A percentile compares a stretch with the other conserved stretches of the same genome.
These are phyloP conservation scores for Aspergillus heteromorphus DNA, from an alignment of 495 filamentous ascomycete genomes.

Conservation along the genomic window DNA sequence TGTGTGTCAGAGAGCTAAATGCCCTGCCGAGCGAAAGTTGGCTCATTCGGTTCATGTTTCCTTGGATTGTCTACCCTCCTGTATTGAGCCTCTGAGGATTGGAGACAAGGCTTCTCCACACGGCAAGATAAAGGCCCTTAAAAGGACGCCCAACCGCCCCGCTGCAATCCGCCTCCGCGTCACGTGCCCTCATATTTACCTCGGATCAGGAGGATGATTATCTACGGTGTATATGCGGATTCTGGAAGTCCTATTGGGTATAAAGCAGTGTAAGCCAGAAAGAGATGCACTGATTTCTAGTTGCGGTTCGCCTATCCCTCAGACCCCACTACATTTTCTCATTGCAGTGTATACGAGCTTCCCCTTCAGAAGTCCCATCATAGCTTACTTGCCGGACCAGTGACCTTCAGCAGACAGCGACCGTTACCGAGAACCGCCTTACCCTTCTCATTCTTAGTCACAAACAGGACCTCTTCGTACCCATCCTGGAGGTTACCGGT, in stretches of 20 bases:
- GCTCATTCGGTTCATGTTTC: background rate
- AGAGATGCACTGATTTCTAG: too few species aligned
- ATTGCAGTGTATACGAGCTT: background rate
- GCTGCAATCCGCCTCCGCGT: background rate
- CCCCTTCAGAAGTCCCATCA: conserved; percentile 23
- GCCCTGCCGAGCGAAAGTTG: background rate
- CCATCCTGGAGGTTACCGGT: conserved; percentile 55
- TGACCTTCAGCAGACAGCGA: conserved; percentile 66
- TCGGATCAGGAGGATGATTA: too few species aligned
- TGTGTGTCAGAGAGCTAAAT: background rate
- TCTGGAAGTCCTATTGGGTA: too few species aligned
- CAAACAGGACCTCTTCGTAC: conserved; percentile 77
- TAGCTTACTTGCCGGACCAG: conserved; percentile 57
- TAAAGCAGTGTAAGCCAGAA: too few species aligned
- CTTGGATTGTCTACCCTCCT: background rate
- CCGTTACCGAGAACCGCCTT: conserved; percentile 83
- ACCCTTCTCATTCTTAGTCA: conserved; percentile 60
- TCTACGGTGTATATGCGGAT: too few species aligned
- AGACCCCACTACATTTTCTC: background rate
- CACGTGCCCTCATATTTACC: too few species aligned
- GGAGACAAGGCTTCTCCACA: background rate
- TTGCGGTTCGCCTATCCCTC: too few species aligned
- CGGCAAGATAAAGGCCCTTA: background rate
- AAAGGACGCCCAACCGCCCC: background rate
- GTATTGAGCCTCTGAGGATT: background rate